Evolutionary conservation across 306 rosid species (phyloP).

Genomic region (Trifolium dubium): DNA sequence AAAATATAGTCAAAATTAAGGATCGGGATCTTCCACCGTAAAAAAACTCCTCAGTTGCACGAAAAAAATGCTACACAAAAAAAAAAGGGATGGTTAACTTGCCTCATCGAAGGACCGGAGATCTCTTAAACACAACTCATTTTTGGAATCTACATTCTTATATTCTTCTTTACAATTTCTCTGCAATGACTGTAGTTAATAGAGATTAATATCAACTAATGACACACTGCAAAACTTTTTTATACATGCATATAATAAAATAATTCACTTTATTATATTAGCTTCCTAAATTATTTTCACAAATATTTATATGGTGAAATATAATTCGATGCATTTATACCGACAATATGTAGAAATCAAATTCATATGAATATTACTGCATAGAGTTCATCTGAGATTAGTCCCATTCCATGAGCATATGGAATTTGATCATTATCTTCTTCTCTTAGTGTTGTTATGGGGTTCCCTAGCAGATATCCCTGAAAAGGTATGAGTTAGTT

Average conservation of each 20-base stretch:
- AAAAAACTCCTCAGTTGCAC: too few relatives aligned
- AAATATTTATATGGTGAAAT: too few relatives aligned
- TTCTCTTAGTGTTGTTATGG: background rate
- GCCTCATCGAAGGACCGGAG: conserved; percentile 38
- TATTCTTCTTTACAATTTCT: conserved; percentile 59
- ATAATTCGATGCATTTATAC: too few relatives aligned
- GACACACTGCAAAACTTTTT: too few relatives aligned
- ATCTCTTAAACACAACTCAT: conserved; percentile 46
- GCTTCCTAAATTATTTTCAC: too few relatives aligned
- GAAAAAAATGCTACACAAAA: too few relatives aligned
- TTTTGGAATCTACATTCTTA: conserved; percentile 36
- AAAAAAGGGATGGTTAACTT: conserved; percentile 10
- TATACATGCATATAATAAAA: too few relatives aligned
- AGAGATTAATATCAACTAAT: too few relatives aligned
- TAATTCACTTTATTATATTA: too few relatives aligned
- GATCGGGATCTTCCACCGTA: too few relatives aligned
- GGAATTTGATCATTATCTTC: conserved; percentile 28
- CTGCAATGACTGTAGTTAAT: conserved; percentile 62
- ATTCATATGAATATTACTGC: conserved; percentile 32
- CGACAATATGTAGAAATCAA: too few relatives aligned
- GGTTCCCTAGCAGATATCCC: conserved; percentile 76
- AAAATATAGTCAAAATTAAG: too few relatives aligned
- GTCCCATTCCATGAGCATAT: conserved; percentile 66
- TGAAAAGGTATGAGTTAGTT: conserved; percentile 26
- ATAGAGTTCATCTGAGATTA: conserved; percentile 69